Percentiles rank a stretch among this genome's conserved stretches.
phyloP scores from a whole-genome alignment of 2,329 filamentous ascomycete species.

The Coniochaeta sp. region DNA sequence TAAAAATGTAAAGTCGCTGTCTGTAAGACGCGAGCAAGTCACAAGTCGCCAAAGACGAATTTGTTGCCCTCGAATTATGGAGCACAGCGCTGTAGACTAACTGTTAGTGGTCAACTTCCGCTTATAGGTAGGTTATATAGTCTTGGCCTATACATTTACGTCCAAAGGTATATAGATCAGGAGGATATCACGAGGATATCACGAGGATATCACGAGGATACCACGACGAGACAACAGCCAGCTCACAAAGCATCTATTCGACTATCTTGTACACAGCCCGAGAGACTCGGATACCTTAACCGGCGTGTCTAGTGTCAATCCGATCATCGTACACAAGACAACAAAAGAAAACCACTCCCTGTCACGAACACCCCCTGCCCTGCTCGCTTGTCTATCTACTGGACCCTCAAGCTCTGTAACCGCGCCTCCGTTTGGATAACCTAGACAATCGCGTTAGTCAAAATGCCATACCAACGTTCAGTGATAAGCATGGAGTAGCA shows the following conservation, averaged over 20 bases:
- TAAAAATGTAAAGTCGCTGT: not conserved
- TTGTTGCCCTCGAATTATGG: not conserved
- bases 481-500: not conserved
- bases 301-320: not conserved
- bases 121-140: too few species aligned
- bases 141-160: too few species aligned
- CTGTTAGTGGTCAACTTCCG: too few species aligned
- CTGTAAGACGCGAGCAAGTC: not conserved
- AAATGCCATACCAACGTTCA: too few species aligned
- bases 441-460: conserved; percentile 35
- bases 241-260: not conserved
- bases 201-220: too few species aligned
- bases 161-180: too few species aligned
- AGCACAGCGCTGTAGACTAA: too few species aligned
- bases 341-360: conserved; percentile 3
- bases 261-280: conserved; percentile 1
- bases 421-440: conserved; percentile 86
- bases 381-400: conserved; percentile 40
- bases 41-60: not conserved
- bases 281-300: not conserved
- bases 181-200: too few species aligned
- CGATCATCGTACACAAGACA: conserved; percentile 14
- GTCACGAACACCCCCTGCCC: not conserved
- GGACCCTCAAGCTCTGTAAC: conserved; percentile 78
- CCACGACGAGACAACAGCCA: too few species aligned